Evolutionary conservation across 2,329 filamentous ascomycete genomes (phyloP).

Genomic region (Calonectria naviculata): DNA sequence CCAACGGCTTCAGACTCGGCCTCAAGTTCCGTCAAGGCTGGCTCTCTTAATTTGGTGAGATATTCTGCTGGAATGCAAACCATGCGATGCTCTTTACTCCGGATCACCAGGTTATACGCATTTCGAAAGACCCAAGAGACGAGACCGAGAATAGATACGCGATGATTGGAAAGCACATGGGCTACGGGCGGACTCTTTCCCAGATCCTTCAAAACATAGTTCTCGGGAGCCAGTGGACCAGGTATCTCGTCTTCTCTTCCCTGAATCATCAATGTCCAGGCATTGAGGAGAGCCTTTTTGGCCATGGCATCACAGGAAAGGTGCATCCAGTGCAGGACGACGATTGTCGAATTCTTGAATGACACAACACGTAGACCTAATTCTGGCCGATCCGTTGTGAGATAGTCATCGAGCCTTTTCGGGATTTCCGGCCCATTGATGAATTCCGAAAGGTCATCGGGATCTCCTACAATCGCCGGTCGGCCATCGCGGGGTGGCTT

Average conservation of each 20-base stretch:
- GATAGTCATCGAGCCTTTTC: slow-evolving; percentile 43
- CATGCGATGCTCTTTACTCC: slow-evolving; percentile 13
- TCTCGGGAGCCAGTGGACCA: neutral
- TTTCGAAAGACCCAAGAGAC: neutral
- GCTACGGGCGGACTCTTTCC: slow-evolving; percentile 13
- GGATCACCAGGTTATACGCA: neutral
- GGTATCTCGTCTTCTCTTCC: slow-evolving; percentile 9
- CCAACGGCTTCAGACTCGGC: neutral
- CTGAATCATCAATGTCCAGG: slow-evolving; percentile 45
- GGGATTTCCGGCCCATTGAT: neutral
- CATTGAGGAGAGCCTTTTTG: slow-evolving; percentile 46
- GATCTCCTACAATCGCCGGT: slow-evolving; percentile 14
- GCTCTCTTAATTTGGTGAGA: neutral
- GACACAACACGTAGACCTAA: slow-evolving; percentile 54
- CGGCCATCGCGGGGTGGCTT: neutral
- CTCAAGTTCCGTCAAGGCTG: neutral
- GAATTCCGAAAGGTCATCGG: slow-evolving; percentile 4
- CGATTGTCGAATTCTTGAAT: slow-evolving; percentile 54
- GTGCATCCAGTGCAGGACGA: slow-evolving; percentile 54
- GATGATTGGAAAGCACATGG: neutral
- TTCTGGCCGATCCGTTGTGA: slow-evolving; percentile 51
- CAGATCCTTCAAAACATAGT: slow-evolving; percentile 7
- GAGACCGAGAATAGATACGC: neutral
- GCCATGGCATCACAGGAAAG: slow-evolving; percentile 54
- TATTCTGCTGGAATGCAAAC: slow-evolving; percentile 13